These are phyloP conservation scores for Cornus suecica DNA, from an alignment of 148 eudicot species.

Conservation along the genomic window DNA sequence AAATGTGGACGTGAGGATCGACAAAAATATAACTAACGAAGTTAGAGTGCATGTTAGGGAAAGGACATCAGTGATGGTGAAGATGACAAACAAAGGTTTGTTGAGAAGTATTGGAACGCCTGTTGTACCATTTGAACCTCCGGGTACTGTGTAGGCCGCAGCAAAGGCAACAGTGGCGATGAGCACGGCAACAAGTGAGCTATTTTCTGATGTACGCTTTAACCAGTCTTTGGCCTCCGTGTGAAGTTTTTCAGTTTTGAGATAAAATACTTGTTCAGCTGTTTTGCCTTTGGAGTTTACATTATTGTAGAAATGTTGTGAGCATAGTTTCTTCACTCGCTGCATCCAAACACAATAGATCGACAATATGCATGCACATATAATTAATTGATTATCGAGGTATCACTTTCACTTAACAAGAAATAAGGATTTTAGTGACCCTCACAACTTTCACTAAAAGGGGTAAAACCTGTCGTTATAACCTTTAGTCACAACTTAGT, in stretches of 20 bases:
- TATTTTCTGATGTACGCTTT: conserved; percentile 2
- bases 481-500: no score
- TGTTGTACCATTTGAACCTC: conserved; percentile 4
- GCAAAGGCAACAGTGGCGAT: conserved; percentile 17
- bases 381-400: no score
- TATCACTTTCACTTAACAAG: no score
- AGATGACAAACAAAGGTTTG: conserved; percentile 5
- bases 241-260: not conserved
- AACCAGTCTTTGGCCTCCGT: not conserved
- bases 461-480: no score
- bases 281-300: not conserved
- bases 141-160: conserved; percentile 14
- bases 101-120: conserved; percentile 12
- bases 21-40: not conserved
- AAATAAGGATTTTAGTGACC: no score
- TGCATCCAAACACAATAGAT: not conserved
- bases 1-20: conserved; percentile 10
- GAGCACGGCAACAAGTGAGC: conserved; percentile 11
- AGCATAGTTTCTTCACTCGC: conserved; percentile 2
- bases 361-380: no score
- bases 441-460: no score
- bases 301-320: not conserved
- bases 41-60: conserved; percentile 5
- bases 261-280: conserved; percentile 2
- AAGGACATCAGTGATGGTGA: conserved; percentile 16